Conservation (phyloP, 139 green algal genomes). For the Picocystis salinarum region DNA sequence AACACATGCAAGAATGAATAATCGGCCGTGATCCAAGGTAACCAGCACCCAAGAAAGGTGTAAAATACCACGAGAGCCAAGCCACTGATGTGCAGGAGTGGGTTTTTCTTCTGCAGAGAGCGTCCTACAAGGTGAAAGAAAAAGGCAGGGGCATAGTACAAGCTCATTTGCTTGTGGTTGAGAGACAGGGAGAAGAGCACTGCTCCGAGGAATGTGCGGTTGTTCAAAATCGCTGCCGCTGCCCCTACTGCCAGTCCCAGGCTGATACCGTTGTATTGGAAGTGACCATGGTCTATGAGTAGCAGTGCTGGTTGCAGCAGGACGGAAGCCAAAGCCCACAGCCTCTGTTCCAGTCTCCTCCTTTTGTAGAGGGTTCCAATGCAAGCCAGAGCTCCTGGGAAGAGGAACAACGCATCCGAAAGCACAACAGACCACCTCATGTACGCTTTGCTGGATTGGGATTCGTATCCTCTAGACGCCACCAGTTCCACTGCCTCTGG, state of each 20-base stretch:
- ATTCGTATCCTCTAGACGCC: slow-evolving; percentile 40
- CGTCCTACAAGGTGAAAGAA: slow-evolving; percentile 80
- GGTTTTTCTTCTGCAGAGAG: slow-evolving; percentile 26
- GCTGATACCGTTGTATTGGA: slow-evolving; percentile 91
- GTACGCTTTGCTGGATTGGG: slow-evolving; percentile 34
- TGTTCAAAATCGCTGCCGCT: slow-evolving; percentile 8
- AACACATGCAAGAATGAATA: slow-evolving; percentile 22
- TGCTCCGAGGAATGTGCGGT: slow-evolving; percentile 24
- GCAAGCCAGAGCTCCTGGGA: slow-evolving; percentile 43
- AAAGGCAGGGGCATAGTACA: slow-evolving; percentile 91
- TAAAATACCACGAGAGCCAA: slow-evolving; percentile 13
- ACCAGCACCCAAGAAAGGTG: slow-evolving; percentile 60
- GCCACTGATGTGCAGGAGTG: slow-evolving; percentile 13
- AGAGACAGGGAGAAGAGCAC: slow-evolving; percentile 61
- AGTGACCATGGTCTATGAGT: slow-evolving; percentile 94
- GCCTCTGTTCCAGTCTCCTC: slow-evolving; percentile 6
- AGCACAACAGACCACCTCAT: not conserved
- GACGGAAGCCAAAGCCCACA: slow-evolving; percentile 17
- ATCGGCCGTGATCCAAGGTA: slow-evolving; percentile 35
- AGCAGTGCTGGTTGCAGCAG: slow-evolving; percentile 66
- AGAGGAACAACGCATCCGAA: slow-evolving; percentile 30
- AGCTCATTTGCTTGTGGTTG: slow-evolving; percentile 92
- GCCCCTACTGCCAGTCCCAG: slow-evolving; percentile 42
- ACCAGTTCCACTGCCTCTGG: slow-evolving; percentile 47
- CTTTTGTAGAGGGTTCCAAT: slow-evolving; percentile 9